These are phyloP conservation scores for Nephelium lappaceum DNA, from an alignment of 345 rosid genomes.

Conservation along the genomic window DNA sequence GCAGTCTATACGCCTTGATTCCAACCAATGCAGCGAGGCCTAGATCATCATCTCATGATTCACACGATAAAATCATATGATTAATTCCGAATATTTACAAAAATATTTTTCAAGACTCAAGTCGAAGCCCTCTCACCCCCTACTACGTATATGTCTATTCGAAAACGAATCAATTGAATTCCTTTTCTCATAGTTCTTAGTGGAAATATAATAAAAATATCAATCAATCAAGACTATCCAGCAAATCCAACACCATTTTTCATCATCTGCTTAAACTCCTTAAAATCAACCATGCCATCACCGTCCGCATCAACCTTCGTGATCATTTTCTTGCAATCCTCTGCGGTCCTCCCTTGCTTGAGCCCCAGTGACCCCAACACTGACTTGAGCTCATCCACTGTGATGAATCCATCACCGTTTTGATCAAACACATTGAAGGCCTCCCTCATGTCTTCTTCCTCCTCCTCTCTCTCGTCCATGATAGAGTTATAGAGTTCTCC, in stretches of 20 bases:
- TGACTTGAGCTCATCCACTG: constrained; percentile 70
- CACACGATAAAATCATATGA: not conserved
- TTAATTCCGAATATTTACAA: not conserved
- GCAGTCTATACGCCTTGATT: no score
- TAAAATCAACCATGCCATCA: constrained; percentile 73
- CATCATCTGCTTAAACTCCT: constrained; percentile 66
- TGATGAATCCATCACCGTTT: constrained; percentile 85
- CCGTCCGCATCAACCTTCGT: constrained; percentile 83
- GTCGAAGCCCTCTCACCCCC: not conserved
- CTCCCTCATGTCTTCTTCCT: constrained; percentile 76
- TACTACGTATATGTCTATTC: not conserved
- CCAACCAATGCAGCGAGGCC: no score
- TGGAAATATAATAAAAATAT: not conserved
- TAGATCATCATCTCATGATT: no score
- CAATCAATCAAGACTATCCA: constrained; percentile 30
- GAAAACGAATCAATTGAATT: not conserved
- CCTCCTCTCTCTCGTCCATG: constrained; percentile 58
- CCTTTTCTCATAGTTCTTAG: not conserved
- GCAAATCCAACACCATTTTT: constrained; percentile 45
- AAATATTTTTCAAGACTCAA: not conserved
- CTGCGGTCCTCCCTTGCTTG: constrained; percentile 67
- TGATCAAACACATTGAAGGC: constrained; percentile 88
- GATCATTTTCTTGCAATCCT: constrained; percentile 83
- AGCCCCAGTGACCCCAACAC: constrained; percentile 76
- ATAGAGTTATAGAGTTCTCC: constrained; percentile 56